phyloP scores from a whole-genome alignment of 225 moss, liverwort and hornwort species.

The Polytrichum formosum region DNA sequence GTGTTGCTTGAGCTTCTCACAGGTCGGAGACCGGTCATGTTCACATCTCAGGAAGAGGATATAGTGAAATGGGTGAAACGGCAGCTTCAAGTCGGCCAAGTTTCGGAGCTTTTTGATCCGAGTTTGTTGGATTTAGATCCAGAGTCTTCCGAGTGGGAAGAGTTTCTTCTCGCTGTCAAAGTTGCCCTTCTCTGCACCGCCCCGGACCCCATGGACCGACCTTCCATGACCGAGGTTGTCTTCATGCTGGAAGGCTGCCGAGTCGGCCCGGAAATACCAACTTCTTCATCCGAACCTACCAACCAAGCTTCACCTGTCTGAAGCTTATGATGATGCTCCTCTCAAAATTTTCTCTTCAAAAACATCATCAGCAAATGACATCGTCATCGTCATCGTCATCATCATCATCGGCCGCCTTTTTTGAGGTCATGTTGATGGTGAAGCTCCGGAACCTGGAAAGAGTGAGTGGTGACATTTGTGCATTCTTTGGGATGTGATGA shows the following conservation, averaged over 20 bases:
- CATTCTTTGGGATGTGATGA: no score
- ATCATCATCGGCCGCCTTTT: no score
- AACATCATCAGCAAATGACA: no score
- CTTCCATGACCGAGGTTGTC: slow-evolving; percentile 95
- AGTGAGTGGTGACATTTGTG: background rate
- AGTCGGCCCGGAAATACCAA: slow-evolving; percentile 78
- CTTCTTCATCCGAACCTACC: slow-evolving; percentile 84
- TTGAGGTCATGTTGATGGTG: background rate
- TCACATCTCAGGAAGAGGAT: slow-evolving; percentile 75
- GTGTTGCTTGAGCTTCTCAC: slow-evolving; percentile 89
- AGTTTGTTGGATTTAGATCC: slow-evolving; percentile 83
- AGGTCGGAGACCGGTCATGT: slow-evolving; percentile 78
- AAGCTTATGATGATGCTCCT: no score
- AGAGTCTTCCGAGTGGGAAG: slow-evolving; percentile 94
- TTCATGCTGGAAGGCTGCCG: slow-evolving; percentile 97
- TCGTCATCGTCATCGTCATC: no score
- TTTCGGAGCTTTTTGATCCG: slow-evolving; percentile 91
- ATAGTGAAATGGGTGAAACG: slow-evolving; percentile 98
- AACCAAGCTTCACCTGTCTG: slow-evolving; percentile 67
- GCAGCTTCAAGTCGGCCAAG: slow-evolving; percentile 81
- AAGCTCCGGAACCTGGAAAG: background rate
- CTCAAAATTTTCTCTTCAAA: no score
- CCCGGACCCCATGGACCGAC: slow-evolving; percentile 86
- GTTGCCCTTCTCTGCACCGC: slow-evolving; percentile 94
- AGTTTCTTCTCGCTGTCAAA: slow-evolving; percentile 90